Conservation (phyloP, 1,284 basidiomycete genomes). For the Microbotryum intermedium region DNA sequence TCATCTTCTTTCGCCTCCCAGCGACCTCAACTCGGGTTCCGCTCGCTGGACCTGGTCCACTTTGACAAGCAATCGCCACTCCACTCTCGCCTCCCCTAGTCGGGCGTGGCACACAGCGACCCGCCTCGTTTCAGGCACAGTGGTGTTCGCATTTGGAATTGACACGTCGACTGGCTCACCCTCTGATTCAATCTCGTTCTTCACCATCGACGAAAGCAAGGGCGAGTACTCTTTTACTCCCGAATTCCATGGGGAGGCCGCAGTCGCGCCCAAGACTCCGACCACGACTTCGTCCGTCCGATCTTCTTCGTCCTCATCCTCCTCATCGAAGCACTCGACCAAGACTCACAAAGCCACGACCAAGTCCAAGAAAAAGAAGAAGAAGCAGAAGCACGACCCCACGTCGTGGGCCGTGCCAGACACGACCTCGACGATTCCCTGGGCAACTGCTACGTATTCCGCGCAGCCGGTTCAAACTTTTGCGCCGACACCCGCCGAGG, state of each 20-base stretch:
- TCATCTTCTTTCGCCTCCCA: slow-evolving; percentile 29
- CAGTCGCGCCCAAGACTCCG: background rate
- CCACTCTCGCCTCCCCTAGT: slow-evolving; percentile 22
- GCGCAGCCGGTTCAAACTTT: no score
- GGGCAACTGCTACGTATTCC: no score
- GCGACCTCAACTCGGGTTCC: slow-evolving; percentile 4
- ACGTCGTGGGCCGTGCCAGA: no score
- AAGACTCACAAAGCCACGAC: no score
- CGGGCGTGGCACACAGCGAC: slow-evolving; percentile 38
- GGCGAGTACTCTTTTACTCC: background rate
- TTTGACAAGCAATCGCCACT: slow-evolving; percentile 22
- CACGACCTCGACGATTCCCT: no score
- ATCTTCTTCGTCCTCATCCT: no score
- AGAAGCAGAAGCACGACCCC: no score
- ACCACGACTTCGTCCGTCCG: no score
- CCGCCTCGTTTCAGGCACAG: slow-evolving; percentile 29
- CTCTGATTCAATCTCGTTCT: slow-evolving; percentile 20
- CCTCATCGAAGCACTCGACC: no score
- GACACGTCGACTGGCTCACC: slow-evolving; percentile 12
- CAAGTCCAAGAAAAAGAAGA: no score
- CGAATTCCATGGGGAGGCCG: background rate
- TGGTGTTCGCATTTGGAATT: slow-evolving; percentile 38
- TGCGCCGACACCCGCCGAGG: no score
- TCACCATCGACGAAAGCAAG: slow-evolving; percentile 12
- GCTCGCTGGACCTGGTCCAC: slow-evolving; percentile 27